phyloP scores from a whole-genome alignment of 2,329 filamentous ascomycete genomes.

The Beauveria pseudobassiana region DNA sequence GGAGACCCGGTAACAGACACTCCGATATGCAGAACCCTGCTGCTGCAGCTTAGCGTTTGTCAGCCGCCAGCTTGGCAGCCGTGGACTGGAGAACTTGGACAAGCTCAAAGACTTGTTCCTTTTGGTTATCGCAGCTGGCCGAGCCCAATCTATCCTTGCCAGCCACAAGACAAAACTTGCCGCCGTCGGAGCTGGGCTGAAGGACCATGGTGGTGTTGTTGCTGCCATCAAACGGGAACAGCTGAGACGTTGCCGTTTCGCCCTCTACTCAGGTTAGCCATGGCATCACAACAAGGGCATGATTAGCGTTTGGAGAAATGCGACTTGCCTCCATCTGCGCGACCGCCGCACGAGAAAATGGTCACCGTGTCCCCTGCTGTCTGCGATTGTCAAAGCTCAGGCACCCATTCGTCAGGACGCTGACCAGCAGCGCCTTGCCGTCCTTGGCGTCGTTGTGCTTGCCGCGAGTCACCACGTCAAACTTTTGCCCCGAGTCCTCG shows the following conservation, averaged over 20 bases:
- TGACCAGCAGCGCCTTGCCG: conserved; percentile 38
- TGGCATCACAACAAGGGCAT: not conserved
- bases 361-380: conserved; percentile 36
- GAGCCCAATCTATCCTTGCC: conserved; percentile 24
- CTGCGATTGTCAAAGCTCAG: conserved; percentile 41
- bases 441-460: conserved; percentile 38
- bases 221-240: conserved; percentile 38
- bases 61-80: not conserved
- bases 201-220: conserved; percentile 31
- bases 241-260: conserved; percentile 38
- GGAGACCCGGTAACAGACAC: not conserved
- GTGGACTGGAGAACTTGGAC: conserved; percentile 5
- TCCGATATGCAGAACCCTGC: not conserved
- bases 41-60: not conserved
- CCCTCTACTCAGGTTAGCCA: conserved; percentile 26
- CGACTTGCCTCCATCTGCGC: conserved; percentile 38
- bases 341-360: conserved; percentile 45
- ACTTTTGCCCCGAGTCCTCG: conserved; percentile 39
- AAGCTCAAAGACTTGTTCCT: conserved; percentile 8
- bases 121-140: conserved; percentile 12
- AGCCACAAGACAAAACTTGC: conserved; percentile 34
- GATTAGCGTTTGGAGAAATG: not conserved
- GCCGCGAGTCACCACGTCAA: conserved; percentile 43
- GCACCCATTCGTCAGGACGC: conserved; percentile 43
- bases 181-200: conserved; percentile 36